Evolutionary conservation across 768 basidiomycete species (phyloP), one percentile per base, ranked within the genome.

Genomic region (Exsudoporus frostii): DNA sequence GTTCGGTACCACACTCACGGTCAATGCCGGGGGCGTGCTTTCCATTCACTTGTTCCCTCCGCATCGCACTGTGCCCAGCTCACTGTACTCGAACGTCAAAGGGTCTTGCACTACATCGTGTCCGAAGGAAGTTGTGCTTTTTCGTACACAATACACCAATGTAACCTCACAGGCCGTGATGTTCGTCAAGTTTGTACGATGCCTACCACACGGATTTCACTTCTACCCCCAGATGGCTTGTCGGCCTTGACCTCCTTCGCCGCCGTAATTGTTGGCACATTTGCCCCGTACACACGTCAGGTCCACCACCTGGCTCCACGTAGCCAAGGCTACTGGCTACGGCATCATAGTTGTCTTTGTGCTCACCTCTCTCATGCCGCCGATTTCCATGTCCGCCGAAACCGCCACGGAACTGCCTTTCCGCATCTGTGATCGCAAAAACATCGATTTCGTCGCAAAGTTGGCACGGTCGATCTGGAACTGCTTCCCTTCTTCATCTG

Each of bases 381-480:
- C 62, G 59, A 42, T 58, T 58, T 22, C 48, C 44, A 14, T 51
- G 33, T 0, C 54, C 46, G 3, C 62, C 65, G 0, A 38, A 36
- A 0, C 58, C 53, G 1, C 64, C 67, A 1, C 80, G 76, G 63
- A 59, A 46, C 49, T n/a, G 25, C 77, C 69, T 13, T 74, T 74
- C 17, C 69, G 63, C 33, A 74, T 51, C 59, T 72, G 68, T 72
- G 74, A 52, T 74, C 77, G 61, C 64, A 62, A 73, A 27, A 71
- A 63, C 14, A 63, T 68, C 6, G 75, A 76, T 58, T 78, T 79
- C 1, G 88, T 89, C 4, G 86, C 84, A 17, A 77, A 75, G 56
- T 85, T 79, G 2, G 88, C 88, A 11, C 89, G 85, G 64, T 89
- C 84, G 27, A 89, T 74, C 62, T 87, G 85, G 73, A 90, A 89